Evolutionary conservation across 768 basidiomycete species (phyloP).

Genomic region (Pleurotus eryngii): DNA sequence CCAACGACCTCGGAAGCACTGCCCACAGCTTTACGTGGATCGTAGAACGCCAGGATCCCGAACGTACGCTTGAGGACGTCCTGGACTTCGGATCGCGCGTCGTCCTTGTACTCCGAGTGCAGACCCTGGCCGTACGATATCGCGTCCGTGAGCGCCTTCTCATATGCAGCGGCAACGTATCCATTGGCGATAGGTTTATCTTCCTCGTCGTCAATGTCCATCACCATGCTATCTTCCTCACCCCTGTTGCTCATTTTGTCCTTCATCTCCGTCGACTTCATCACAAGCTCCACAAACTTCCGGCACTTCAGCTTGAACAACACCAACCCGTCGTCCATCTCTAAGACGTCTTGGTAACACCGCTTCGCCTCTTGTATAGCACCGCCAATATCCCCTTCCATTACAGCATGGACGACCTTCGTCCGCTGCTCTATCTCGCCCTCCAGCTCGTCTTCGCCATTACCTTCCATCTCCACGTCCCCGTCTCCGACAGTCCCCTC

Average conservation of each 20-base stretch:
- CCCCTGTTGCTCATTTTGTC: conserved; percentile 44
- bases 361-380: conserved; percentile 55
- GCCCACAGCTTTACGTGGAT: conserved; percentile 66
- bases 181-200: conserved; percentile 15
- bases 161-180: conserved; percentile 34
- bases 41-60: conserved; percentile 75
- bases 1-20: conserved; percentile 67
- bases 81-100: conserved; percentile 60
- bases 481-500: conserved; percentile 31
- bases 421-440: conserved; percentile 66
- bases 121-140: conserved; percentile 73
- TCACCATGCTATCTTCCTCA: conserved; percentile 35
- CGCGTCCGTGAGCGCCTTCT: conserved; percentile 59
- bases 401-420: conserved; percentile 66
- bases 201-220: conserved; percentile 56
- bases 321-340: conserved; percentile 65
- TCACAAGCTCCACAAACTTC: conserved; percentile 80
- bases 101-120: conserved; percentile 63
- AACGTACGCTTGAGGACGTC: conserved; percentile 71
- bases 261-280: conserved; percentile 68
- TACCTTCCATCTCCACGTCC: conserved; percentile 14
- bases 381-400: conserved; percentile 66
- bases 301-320: conserved; percentile 81
- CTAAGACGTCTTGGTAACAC: conserved; percentile 63
- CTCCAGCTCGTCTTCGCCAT: conserved; percentile 27